Evolutionary conservation across 176 grass and related monocot genomes (phyloP).

Genomic region (Urochloa ruziziensis): DNA sequence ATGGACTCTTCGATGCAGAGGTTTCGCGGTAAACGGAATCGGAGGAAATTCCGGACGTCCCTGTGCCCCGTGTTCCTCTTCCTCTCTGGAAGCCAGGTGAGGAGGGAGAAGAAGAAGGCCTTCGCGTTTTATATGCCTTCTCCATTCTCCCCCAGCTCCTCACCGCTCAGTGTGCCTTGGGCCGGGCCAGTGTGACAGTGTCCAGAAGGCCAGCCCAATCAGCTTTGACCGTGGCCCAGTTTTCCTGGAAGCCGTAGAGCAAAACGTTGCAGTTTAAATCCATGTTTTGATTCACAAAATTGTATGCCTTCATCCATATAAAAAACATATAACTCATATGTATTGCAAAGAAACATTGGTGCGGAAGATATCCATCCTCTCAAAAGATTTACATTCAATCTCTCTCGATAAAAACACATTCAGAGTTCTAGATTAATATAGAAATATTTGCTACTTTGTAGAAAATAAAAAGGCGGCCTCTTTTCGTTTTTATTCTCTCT

Average conservation of each 20-base stretch:
- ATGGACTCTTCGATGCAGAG: background rate
- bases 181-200: too few relatives aligned
- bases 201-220: slow-evolving; percentile 32
- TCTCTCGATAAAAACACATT: background rate
- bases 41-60: slow-evolving; percentile 17
- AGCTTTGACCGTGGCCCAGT: background rate
- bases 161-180: too few relatives aligned
- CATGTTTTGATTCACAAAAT: too few relatives aligned
- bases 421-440: background rate
- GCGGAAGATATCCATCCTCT: too few relatives aligned
- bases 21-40: background rate
- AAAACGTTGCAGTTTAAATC: too few relatives aligned
- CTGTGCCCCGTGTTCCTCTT: background rate
- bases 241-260: too few relatives aligned
- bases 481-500: background rate
- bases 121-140: slow-evolving; percentile 37
- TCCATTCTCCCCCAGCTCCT: slow-evolving; percentile 15
- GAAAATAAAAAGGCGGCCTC: background rate
- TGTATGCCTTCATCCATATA: background rate
- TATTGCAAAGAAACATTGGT: background rate
- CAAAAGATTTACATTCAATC: background rate
- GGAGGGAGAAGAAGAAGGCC: slow-evolving; percentile 16
- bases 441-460: too few relatives aligned
- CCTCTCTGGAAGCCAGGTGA: slow-evolving; percentile 26
- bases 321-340: too few relatives aligned